These are phyloP conservation scores for Didymella sp. DNA, from an alignment of 2,329 filamentous ascomycete genomes.

Conservation along the genomic window DNA sequence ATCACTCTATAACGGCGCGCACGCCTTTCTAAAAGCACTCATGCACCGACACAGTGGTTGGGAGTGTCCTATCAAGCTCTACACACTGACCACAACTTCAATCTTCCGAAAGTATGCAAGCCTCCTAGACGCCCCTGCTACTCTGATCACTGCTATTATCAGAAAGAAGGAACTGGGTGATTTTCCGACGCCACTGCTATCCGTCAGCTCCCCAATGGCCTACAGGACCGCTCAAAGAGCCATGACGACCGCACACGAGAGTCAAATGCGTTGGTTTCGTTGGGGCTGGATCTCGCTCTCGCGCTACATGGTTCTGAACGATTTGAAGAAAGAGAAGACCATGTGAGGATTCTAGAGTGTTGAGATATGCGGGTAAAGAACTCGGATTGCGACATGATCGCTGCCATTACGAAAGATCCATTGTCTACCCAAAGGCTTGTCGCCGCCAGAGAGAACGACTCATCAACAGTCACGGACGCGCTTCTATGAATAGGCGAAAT, in stretches of 20 bases:
- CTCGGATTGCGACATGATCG: background rate
- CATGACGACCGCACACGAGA: conserved; percentile 89
- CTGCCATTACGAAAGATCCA: background rate
- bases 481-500: background rate
- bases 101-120: conserved; percentile 81
- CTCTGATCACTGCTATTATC: conserved; percentile 65
- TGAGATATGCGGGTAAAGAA: background rate
- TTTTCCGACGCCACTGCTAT: conserved; percentile 67
- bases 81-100: conserved; percentile 78
- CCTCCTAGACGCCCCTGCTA: conserved; percentile 77
- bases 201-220: conserved; percentile 70
- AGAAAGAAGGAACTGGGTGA: conserved; percentile 60
- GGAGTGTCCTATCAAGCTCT: conserved; percentile 79
- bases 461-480: background rate
- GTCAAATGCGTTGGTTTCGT: conserved; percentile 98
- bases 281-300: conserved; percentile 94
- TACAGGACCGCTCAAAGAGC: conserved; percentile 77
- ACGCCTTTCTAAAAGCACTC: conserved; percentile 72
- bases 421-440: background rate
- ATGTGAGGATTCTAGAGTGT: background rate
- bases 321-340: conserved; percentile 69
- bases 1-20: conserved; percentile 83
- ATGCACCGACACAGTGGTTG: conserved; percentile 69
- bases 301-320: conserved; percentile 95
- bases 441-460: background rate